These are phyloP conservation scores for Falciphora oryzae DNA, from an alignment of 2,329 filamentous ascomycete genomes.

Conservation along the genomic window DNA sequence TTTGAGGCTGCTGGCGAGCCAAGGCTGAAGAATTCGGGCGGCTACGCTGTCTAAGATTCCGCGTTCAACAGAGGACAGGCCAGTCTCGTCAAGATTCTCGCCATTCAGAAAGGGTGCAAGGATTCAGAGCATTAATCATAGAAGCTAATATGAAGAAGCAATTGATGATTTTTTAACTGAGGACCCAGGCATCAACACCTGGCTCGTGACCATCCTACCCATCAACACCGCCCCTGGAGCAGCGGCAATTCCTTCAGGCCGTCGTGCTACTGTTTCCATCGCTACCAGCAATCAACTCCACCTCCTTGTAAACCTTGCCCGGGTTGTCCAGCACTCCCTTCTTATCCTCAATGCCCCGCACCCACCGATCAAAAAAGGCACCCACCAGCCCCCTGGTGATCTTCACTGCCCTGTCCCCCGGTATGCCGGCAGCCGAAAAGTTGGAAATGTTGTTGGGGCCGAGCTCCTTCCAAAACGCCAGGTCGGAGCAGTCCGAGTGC, in stretches of 20 bases:
- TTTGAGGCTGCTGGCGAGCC: constrained; percentile 78
- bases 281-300: background rate
- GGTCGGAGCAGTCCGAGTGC: constrained; percentile 21
- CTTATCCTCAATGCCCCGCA: background rate
- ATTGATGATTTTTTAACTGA: background rate
- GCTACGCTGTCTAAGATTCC: constrained; percentile 38
- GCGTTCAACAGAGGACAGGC: no score
- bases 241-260: no score
- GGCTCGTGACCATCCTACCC: no score
- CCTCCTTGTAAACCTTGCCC: constrained; percentile 1
- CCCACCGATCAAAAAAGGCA: constrained; percentile 11
- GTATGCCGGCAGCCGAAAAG: constrained; percentile 4
- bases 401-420: constrained; percentile 8
- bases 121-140: background rate
- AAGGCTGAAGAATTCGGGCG: constrained; percentile 65
- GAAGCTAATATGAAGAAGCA: background rate
- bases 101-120: background rate
- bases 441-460: background rate
- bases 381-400: constrained; percentile 8
- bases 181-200: no score
- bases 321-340: background rate
- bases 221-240: no score
- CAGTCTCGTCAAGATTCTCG: no score
- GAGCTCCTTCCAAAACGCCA: constrained; percentile 18
- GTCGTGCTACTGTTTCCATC: background rate